A percentile compares a stretch with the other conserved stretches of the same genome.
phyloP scores from a whole-genome alignment of 257 asterid species.

The Haberlea rhodopensis region DNA sequence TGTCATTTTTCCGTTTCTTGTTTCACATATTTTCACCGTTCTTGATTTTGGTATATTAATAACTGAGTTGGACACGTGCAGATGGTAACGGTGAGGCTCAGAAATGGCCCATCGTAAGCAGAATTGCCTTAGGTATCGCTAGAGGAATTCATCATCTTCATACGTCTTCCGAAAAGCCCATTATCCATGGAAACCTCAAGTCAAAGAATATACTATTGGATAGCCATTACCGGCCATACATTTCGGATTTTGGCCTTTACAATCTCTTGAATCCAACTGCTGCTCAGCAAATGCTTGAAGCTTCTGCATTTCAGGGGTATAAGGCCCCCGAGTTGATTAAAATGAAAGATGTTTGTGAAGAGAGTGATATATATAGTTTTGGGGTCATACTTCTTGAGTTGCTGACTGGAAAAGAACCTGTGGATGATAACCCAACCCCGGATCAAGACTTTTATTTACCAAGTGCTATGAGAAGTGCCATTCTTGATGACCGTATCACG shows the following conservation, averaged over 20 bases:
- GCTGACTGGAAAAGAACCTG: constrained; percentile 64
- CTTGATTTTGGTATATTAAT: constrained; percentile 1
- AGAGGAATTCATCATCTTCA: constrained; percentile 72
- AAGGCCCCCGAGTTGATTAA: constrained; percentile 81
- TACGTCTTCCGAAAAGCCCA: constrained; percentile 44
- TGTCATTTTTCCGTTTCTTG: constrained; percentile 4
- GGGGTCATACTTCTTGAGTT: constrained; percentile 76
- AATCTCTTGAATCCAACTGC: constrained; percentile 61
- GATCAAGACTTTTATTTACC: constrained; percentile 64
- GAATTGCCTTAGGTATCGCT: constrained; percentile 63
- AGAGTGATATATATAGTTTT: constrained; percentile 70
- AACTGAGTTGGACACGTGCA: constrained; percentile 27
- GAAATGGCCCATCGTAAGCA: constrained; percentile 67
- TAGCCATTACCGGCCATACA: constrained; percentile 46
- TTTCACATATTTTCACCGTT: too few species aligned
- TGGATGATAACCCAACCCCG: constrained; percentile 42
- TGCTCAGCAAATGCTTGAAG: constrained; percentile 73
- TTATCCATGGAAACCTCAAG: constrained; percentile 84
- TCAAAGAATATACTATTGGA: constrained; percentile 70
- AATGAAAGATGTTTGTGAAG: constrained; percentile 63
- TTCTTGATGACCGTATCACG: constrained; percentile 57
- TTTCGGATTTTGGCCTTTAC: constrained; percentile 77
- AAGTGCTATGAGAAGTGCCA: constrained; percentile 53
- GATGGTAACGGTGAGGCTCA: constrained; percentile 60
- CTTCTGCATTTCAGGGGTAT: constrained; percentile 65